phyloP scores from a whole-genome alignment of 2,329 filamentous ascomycete genomes.

The Aspergillus fischeri region DNA sequence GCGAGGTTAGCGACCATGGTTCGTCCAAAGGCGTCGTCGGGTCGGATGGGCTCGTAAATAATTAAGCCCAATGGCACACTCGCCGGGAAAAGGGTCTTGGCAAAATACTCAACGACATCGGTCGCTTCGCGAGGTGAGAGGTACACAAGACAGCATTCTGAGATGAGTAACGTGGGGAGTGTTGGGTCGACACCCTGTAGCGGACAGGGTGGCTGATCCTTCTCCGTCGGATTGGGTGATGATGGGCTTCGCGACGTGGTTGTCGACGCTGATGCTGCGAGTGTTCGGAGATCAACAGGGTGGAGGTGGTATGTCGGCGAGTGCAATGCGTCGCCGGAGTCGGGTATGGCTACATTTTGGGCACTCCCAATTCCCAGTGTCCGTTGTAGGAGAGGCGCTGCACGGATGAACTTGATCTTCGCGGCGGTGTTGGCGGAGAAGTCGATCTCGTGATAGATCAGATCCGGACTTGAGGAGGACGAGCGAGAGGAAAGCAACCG shows the following conservation, averaged over 20 bases:
- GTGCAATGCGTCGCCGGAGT: conserved; percentile 41
- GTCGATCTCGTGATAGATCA: conserved; percentile 90
- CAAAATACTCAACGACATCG: conserved; percentile 63
- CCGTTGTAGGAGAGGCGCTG: conserved; percentile 28
- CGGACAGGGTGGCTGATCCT: conserved; percentile 2
- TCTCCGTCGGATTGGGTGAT: conserved; percentile 15
- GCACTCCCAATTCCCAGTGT: conserved; percentile 26
- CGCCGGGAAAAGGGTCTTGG: conserved; percentile 44
- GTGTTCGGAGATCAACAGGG: conserved; percentile 65
- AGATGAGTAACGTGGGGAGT: conserved; percentile 78
- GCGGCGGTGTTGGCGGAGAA: conserved; percentile 69
- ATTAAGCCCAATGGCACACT: conserved; percentile 58
- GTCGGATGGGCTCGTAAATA: conserved; percentile 84
- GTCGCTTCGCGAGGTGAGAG: conserved; percentile 63
- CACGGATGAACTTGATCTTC: conserved; percentile 53
- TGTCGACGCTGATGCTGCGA: conserved; percentile 30
- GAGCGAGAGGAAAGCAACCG: conserved; percentile 56
- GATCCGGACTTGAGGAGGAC: conserved; percentile 30
- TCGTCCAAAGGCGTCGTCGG: conserved; percentile 78
- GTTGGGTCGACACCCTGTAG: conserved; percentile 50
- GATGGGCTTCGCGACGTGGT: conserved; percentile 20
- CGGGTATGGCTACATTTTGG: conserved; percentile 33
- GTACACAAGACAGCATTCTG: conserved; percentile 95
- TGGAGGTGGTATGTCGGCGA: conserved; percentile 53
- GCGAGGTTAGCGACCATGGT: conserved; percentile 92